Conservation (phyloP, 768 basidiomycete genomes). For the Dictyophora rubrovolvata region DNA sequence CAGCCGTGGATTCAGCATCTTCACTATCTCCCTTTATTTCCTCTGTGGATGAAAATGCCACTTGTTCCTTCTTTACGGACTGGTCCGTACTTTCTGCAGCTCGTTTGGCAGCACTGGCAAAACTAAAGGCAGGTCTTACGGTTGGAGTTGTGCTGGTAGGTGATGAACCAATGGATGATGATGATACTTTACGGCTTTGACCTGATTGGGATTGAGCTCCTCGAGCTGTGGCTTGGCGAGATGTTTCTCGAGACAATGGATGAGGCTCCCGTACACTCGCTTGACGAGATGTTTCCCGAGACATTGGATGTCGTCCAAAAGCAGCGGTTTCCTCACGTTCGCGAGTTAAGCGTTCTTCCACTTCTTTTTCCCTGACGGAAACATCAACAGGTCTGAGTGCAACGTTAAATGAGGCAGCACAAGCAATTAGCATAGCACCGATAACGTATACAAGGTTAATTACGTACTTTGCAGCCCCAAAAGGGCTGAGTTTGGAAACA, state of each 20-base stretch:
- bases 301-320: constrained; percentile 36
- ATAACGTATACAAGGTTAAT: too few relatives aligned
- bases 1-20: constrained; percentile 13
- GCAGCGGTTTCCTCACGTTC: constrained; percentile 34
- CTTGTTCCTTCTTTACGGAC: constrained; percentile 9
- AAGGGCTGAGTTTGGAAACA: constrained; percentile 53
- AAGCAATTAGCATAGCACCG: background rate
- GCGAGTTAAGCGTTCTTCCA: constrained; percentile 59
- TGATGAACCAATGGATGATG: constrained; percentile 18
- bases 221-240: constrained; percentile 19
- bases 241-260: constrained; percentile 16
- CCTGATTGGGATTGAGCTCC: constrained; percentile 18
- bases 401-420: constrained; percentile 3
- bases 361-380: constrained; percentile 61
- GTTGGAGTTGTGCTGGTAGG: constrained; percentile 27
- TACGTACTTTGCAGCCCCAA: constrained; percentile 73
- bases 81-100: constrained; percentile 15
- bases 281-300: constrained; percentile 37
- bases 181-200: constrained; percentile 18
- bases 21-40: constrained; percentile 16
- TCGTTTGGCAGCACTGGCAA: constrained; percentile 65
- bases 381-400: constrained; percentile 71
- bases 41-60: background rate
- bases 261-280: constrained; percentile 36
- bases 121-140: constrained; percentile 68